Base-by-base conservation (phyloP, 2,329 filamentous ascomycete species). In the Fusarium proliferatum region DNA sequence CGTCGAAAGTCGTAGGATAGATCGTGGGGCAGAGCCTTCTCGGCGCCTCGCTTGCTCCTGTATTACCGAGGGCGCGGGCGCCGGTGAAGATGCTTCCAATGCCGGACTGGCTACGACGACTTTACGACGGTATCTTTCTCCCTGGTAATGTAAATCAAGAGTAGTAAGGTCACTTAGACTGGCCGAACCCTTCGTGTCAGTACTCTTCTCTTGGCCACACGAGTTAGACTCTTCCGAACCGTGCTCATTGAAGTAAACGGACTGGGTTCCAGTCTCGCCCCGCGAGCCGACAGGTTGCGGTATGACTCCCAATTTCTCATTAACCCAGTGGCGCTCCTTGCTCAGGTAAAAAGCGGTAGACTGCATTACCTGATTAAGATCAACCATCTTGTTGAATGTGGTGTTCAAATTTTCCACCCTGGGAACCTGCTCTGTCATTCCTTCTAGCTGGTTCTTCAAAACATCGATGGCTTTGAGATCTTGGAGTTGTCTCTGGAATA, bases 11-110 rank as follows among this genome's bases (percentile, higher is more conserved):
- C 82, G 83, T 36, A 85, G 56, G 33, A 84, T 84, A 2, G 83
- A 81, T 3, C 79, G 80, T 10, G 81, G 79, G 19, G 72, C 68
- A 9, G 46, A 67, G 6, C 74, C 74, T 55, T 78, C 80, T 39
- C 83, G 77, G 34, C 83, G 79, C 28, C 79, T 78, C 17, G 74
- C 70, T 66, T 83, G 80, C 67, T 85, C 83, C 52, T 84, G 80
- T 51, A 78, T 69, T 38, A 84, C 63, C 2, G 82, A 82, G n/a
- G 76, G 79, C 10, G 80, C 78, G 10, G 69, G 70, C 5, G 70
- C 77, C 6, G 77, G 77, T 13, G 75, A 76, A n/a, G 64, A 23
- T 8, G 61, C 52, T 34, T 75, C 64, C 11, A 64, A 53, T 34
- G 69, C 70, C 3, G 81, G 82, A 53, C 80, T 82, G 43, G 78